These are phyloP conservation scores for Coemansia sp. DNA, from an alignment of 192 early-diverging fungal species.

Conservation along the genomic window DNA sequence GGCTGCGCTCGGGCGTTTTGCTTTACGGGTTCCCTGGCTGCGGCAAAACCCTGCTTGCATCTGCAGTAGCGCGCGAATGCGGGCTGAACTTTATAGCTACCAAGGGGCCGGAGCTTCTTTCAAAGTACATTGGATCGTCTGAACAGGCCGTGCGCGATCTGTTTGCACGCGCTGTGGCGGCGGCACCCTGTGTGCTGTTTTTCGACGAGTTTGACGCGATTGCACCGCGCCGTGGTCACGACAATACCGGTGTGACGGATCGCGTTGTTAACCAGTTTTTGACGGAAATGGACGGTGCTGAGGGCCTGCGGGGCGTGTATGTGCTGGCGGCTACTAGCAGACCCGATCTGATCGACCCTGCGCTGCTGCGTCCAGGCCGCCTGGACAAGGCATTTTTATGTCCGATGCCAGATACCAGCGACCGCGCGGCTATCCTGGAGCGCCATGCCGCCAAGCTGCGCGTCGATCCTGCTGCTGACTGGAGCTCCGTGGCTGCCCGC, in stretches of 20 bases:
- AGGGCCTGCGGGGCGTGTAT: slow-evolving; percentile 93
- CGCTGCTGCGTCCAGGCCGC: slow-evolving; percentile 74
- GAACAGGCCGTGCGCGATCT: slow-evolving; percentile 93
- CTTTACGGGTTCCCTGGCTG: slow-evolving; percentile 98
- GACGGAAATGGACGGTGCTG: slow-evolving; percentile 98
- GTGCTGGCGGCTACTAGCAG: slow-evolving; percentile 89
- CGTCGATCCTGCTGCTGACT: slow-evolving; percentile 60
- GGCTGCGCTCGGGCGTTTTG: slow-evolving; percentile 87
- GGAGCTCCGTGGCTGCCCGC: slow-evolving; percentile 56
- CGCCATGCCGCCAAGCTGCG: slow-evolving; percentile 70
- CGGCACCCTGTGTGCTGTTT: slow-evolving; percentile 92
- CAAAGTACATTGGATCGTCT: slow-evolving; percentile 98
- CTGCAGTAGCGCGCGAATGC: slow-evolving; percentile 94
- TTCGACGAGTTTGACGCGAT: slow-evolving; percentile 99
- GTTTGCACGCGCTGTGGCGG: slow-evolving; percentile 90
- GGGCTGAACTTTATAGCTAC: slow-evolving; percentile 95
- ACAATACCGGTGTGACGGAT: slow-evolving; percentile 98
- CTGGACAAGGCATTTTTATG: slow-evolving; percentile 84
- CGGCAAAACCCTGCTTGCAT: slow-evolving; percentile 94
- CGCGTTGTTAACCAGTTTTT: slow-evolving; percentile 98
- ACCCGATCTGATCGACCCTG: slow-evolving; percentile 83
- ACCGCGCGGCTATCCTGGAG: slow-evolving; percentile 78
- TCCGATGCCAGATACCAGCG: slow-evolving; percentile 69
- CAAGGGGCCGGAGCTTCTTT: slow-evolving; percentile 96
- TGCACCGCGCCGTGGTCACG: slow-evolving; percentile 94